Evolutionary conservation across 2,329 filamentous ascomycete species (phyloP).

Genomic region (Hymenoscyphus linearis): DNA sequence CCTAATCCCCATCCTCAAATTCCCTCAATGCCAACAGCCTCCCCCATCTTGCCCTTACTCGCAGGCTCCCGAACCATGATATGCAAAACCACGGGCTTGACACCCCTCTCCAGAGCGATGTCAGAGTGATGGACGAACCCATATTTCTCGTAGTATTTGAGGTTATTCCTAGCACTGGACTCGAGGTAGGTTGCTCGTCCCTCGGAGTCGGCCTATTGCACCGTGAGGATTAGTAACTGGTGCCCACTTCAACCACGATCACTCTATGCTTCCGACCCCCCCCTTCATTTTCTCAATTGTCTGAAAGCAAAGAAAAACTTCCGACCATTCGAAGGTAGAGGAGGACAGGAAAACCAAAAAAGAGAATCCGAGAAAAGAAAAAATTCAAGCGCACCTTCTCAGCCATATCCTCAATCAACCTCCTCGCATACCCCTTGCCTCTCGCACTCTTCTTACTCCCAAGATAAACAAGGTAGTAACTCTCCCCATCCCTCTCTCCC

Average conservation of each 20-base stretch:
- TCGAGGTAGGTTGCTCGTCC: constrained; percentile 70
- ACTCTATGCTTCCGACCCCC: too few species aligned
- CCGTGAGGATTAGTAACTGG: constrained; percentile 29
- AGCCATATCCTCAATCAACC: constrained; percentile 66
- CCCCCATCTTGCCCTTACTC: constrained; percentile 37
- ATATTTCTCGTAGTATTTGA: constrained; percentile 67
- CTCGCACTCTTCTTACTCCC: constrained; percentile 67
- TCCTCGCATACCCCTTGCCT: constrained; percentile 67
- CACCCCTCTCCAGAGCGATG: constrained; percentile 55
- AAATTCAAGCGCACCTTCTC: constrained; percentile 43
- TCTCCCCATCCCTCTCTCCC: constrained; percentile 58
- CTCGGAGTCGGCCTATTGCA: constrained; percentile 57
- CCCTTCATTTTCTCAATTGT: too few species aligned
- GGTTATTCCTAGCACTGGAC: constrained; percentile 65
- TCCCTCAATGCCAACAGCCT: constrained; percentile 13
- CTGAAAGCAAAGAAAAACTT: too few species aligned
- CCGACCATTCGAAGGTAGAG: background rate
- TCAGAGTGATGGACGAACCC: constrained; percentile 63
- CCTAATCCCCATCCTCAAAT: constrained; percentile 1
- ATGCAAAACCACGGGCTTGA: constrained; percentile 59
- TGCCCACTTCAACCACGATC: too few species aligned
- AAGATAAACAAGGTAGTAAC: constrained; percentile 80
- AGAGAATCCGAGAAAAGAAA: background rate
- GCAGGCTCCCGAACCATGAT: constrained; percentile 76
- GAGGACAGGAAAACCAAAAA: background rate